These are phyloP conservation scores for Cicer pinnatifidum DNA, from an alignment of 306 rosid genomes.

Conservation along the genomic window DNA sequence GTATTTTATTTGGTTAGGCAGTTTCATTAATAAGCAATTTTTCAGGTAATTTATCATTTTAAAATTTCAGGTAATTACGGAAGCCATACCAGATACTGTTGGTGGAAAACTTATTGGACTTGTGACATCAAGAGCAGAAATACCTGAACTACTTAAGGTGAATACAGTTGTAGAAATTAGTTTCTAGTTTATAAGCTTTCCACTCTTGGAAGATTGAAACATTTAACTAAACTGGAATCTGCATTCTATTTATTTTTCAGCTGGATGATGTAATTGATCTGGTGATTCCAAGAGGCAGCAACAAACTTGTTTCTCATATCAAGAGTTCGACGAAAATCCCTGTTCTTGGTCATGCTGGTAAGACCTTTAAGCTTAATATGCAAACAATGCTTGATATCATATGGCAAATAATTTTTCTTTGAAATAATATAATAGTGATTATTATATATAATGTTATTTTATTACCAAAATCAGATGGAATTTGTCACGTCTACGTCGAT, in stretches of 20 bases:
- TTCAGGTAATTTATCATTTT: slow-evolving; percentile 24
- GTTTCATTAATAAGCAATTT: slow-evolving; percentile 4
- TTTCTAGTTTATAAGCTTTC: slow-evolving; percentile 39
- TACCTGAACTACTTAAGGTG: slow-evolving; percentile 93
- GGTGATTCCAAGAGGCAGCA: slow-evolving; percentile 99
- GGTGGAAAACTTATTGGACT: slow-evolving; percentile 90
- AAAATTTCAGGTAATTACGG: slow-evolving; percentile 71
- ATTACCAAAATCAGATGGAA: slow-evolving; percentile 77
- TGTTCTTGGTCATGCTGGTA: slow-evolving; percentile 98
- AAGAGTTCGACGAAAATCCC: slow-evolving; percentile 95
- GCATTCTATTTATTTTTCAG: slow-evolving; percentile 54
- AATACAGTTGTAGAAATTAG: slow-evolving; percentile 29
- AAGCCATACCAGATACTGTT: slow-evolving; percentile 86
- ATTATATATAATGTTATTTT: slow-evolving; percentile 38
- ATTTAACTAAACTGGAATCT: slow-evolving; percentile 38
- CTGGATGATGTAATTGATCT: slow-evolving; percentile 92
- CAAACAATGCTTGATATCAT: slow-evolving; percentile 33
- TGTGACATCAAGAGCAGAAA: slow-evolving; percentile 96
- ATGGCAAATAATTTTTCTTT: slow-evolving; percentile 13
- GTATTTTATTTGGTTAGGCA: slow-evolving; percentile 33
- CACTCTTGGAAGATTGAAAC: slow-evolving; percentile 39
- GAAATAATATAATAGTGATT: slow-evolving; percentile 32
- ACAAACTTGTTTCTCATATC: slow-evolving; percentile 89
- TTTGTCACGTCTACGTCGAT: slow-evolving; percentile 91
- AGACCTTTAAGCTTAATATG: slow-evolving; percentile 45